These are phyloP conservation scores for Myxozyma monticola DNA, from an alignment of 805 yeast species.

Conservation along the genomic window DNA sequence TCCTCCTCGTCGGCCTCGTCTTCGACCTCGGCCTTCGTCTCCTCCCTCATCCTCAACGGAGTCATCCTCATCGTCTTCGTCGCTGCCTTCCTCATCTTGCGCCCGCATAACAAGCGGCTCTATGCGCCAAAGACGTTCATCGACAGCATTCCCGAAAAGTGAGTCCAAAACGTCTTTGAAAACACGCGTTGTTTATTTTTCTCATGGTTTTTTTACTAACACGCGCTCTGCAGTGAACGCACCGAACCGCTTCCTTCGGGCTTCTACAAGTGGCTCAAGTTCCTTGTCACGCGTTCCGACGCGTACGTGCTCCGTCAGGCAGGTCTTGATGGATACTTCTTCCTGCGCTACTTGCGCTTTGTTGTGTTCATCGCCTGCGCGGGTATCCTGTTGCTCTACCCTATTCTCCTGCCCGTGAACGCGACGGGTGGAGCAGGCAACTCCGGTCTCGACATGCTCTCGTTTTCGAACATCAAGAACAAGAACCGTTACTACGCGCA, in stretches of 20 bases:
- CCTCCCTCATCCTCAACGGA: constrained; percentile 69
- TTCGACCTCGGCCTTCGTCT: constrained; percentile 72
- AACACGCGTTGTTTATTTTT: constrained; percentile 4
- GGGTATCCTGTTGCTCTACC: constrained; percentile 57
- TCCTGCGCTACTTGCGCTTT: constrained; percentile 70
- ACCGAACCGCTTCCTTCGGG: constrained; percentile 77
- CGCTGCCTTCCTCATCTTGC: constrained; percentile 59
- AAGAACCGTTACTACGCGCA: constrained; percentile 79
- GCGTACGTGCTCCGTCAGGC: constrained; percentile 78
- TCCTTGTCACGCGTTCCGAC: constrained; percentile 65
- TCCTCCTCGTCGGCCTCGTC: constrained; percentile 35
- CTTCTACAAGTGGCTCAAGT: constrained; percentile 66
- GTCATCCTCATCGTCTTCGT: constrained; percentile 64
- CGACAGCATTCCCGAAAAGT: constrained; percentile 49
- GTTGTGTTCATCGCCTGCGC: constrained; percentile 55
- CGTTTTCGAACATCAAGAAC: constrained; percentile 73
- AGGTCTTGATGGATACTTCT: constrained; percentile 93
- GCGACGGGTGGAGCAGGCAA: constrained; percentile 60
- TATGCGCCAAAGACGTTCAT: constrained; percentile 80
- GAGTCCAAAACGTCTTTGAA: too few relatives aligned
- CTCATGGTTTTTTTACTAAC: not conserved
- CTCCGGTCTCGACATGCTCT: constrained; percentile 69
- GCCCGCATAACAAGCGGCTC: constrained; percentile 68
- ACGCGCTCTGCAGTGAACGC: constrained; percentile 33
- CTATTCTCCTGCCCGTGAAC: constrained; percentile 79